Evolutionary conservation across 768 basidiomycete species (phyloP).

Genomic region (Leccinum fibrillosum): DNA sequence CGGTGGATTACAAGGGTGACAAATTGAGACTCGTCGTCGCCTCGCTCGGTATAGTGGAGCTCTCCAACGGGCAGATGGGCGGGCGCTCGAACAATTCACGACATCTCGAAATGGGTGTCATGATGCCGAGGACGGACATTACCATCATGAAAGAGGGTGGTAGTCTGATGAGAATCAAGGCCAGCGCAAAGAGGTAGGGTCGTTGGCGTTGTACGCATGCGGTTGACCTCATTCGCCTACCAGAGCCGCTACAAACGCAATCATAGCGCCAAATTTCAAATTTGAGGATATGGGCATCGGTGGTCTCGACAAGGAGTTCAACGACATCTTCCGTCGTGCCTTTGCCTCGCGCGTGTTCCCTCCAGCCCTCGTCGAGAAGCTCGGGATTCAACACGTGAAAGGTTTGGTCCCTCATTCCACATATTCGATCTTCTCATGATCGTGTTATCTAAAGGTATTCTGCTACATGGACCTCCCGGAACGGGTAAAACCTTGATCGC

Average conservation of each 20-base stretch:
- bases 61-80: conserved; percentile 58
- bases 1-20: conserved; percentile 87
- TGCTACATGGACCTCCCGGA: conserved; percentile 94
- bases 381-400: conserved; percentile 98
- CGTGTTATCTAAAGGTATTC: conserved; percentile 57
- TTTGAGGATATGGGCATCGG: conserved; percentile 99
- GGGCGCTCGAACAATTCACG: conserved; percentile 32
- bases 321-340: conserved; percentile 95
- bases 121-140: conserved; percentile 92
- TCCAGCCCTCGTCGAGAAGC: conserved; percentile 91
- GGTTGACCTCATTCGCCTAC: conserved; percentile 1
- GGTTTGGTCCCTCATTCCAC: conserved; percentile 44
- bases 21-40: conserved; percentile 72
- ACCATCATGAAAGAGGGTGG: conserved; percentile 81
- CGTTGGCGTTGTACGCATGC: neutral
- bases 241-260: conserved; percentile 89
- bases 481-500: conserved; percentile 99
- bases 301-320: conserved; percentile 92
- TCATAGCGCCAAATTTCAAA: conserved; percentile 97
- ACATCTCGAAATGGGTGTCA: conserved; percentile 55
- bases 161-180: conserved; percentile 85
- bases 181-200: conserved; percentile 81
- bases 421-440: neutral
- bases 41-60: conserved; percentile 55
- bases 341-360: conserved; percentile 99